Base-by-base conservation (phyloP, 2,329 filamentous ascomycete genomes). In the Penicillium sp. region DNA sequence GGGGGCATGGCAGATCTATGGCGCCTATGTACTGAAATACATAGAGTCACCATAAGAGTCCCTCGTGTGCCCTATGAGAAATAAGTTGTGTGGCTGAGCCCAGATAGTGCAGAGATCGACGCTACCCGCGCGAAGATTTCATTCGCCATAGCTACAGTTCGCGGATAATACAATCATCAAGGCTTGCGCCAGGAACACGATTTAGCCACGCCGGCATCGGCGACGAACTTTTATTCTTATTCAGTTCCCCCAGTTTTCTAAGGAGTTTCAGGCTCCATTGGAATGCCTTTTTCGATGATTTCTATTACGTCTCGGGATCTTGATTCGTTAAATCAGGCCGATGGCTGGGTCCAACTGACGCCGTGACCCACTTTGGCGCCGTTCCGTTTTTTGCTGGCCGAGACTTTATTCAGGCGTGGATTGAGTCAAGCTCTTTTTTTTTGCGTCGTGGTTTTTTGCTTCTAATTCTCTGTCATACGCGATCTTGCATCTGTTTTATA, bases 121-220 rank as follows among this genome's bases (percentile, higher is more conserved):
- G 8, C 10, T 24, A 41, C 38, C 18, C 38, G 38, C 38, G 10
- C 38, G 38, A 41, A 24, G 15, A 41, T 24, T 41, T 13, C 1
- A 28, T 47, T n/a, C 5, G 23, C 15, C 10, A 6, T 36, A 7
- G 33, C 16, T 10, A 26, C 15, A 29, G 15, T 47, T 16, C 45
- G 42, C 13, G 12, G 16, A 31, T 24, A 21, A 33, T 28, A 4
- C 41, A 31, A 15, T n/a, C 12, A 42, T 24, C 45, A 31, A 29
- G 24, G 21, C 10, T 15, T 38, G 13, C 34, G n/a, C 29, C 39
- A 21, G 12, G 15, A 29, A 18, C 7, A 18, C 7, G 2, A 52
- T 16, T 33, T 51, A 48, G 52, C 53, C 46, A 54, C 48, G 48
- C 56, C 57, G 34, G 53, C 47, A 51, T 47, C 56, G 53, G 63